Conservation (phyloP, 768 basidiomycete genomes). For the Russula sp. region DNA sequence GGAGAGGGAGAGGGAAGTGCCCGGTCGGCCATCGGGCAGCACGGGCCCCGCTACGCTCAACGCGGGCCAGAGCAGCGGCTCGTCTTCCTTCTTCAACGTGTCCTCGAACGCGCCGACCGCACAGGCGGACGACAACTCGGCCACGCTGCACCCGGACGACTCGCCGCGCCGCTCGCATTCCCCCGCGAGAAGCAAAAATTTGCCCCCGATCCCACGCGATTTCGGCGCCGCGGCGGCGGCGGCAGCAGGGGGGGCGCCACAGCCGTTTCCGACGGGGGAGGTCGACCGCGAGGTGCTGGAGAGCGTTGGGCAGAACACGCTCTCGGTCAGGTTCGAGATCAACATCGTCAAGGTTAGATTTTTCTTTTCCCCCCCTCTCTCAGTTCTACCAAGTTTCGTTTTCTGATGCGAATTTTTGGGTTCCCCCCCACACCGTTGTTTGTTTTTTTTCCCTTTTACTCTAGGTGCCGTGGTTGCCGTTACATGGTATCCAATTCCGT, state of each 20-base stretch:
- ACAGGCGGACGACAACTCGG: slow-evolving; percentile 32
- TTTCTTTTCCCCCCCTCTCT: no score
- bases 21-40: slow-evolving; percentile 38
- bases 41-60: slow-evolving; percentile 39
- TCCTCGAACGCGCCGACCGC: slow-evolving; percentile 47
- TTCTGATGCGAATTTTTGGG: slow-evolving; percentile 26
- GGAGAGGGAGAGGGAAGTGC: slow-evolving; percentile 41
- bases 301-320: slow-evolving; percentile 62
- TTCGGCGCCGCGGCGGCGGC: slow-evolving; percentile 33
- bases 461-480: slow-evolving; percentile 86
- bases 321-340: slow-evolving; percentile 94
- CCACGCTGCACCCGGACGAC: slow-evolving; percentile 25
- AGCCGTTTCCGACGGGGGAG: slow-evolving; percentile 54
- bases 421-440: no score
- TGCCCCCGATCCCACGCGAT: slow-evolving; percentile 81
- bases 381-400: background rate
- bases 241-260: slow-evolving; percentile 22
- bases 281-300: slow-evolving; percentile 67
- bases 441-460: background rate
- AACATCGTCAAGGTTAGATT: slow-evolving; percentile 84
- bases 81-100: slow-evolving; percentile 84
- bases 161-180: slow-evolving; percentile 37
- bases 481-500: slow-evolving; percentile 95
- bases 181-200: slow-evolving; percentile 53
- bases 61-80: slow-evolving; percentile 67